Base-by-base conservation (phyloP, 495 filamentous ascomycete species). In the Penicillium nucicola region DNA sequence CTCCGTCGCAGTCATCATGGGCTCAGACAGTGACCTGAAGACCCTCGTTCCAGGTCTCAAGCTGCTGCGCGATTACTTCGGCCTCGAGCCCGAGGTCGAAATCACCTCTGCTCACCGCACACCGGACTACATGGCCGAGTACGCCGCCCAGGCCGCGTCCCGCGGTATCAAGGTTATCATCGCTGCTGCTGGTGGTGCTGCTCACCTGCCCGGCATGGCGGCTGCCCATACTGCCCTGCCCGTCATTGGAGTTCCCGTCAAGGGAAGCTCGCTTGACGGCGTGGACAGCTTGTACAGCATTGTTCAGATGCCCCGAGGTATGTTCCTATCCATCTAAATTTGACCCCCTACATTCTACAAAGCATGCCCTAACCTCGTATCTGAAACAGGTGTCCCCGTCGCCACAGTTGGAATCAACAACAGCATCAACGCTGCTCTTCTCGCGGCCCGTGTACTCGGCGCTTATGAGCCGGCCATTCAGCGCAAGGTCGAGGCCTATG, bases 21-120 rank as follows among this genome's bases (percentile, higher is more conserved):
- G 93, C 51, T 97, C 93, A 5, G 91, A 96, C 72, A 93, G 88
- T 33, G 93, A 98, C 67, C 82, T 96, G 14, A 84, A 85, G 31
- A 83, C 87, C 11, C 81, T 97, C 13, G 80, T 83, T 18, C 83
- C 87, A 1, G 89, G 87, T 13, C 75, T 95, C 33, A 82, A 88
- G 52, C 78, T 96, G 32, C 79, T 98, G 32, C 72, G 80, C 23
- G 79, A 84, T 30, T 70, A 68, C 60, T 87, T 98, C 58, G 74
- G 76, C 13, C 85, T 97, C 37, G 84, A 89, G 10, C 88, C 82
- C 61, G 80, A 83, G 15, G 79, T 86, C 15, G 85, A 86, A 46
- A 95, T 98, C 69, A 95, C 91, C 22, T 97, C 92, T 35, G 93
- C 93, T 7, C 93, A 98, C 70, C 84, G 93, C 52, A 97, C 92